Evolutionary conservation across 1,284 basidiomycete genomes (phyloP).

Genomic region (Ustilago hordei): DNA sequence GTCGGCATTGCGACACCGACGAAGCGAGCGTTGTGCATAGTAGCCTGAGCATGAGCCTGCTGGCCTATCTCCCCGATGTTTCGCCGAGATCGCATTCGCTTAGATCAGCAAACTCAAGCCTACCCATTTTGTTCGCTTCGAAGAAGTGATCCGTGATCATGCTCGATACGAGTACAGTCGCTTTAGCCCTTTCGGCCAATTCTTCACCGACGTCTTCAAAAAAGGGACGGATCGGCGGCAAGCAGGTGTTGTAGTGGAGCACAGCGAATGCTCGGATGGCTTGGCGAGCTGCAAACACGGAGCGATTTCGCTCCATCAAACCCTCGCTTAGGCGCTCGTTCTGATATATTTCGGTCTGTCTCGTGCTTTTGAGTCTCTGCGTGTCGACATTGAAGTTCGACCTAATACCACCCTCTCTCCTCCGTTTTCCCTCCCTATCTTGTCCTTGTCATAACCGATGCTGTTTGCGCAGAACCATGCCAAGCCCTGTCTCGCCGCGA

Average conservation of each 20-base stretch:
- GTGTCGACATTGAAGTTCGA: not conserved
- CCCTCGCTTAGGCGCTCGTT: slow-evolving; percentile 34
- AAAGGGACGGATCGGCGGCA: too few relatives aligned
- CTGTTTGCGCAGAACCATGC: slow-evolving; percentile 9
- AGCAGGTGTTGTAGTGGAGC: not conserved
- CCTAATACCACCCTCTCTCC: not conserved
- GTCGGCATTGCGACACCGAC: not conserved
- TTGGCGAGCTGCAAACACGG: slow-evolving; percentile 44
- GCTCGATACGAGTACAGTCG: not conserved
- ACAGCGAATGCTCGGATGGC: not conserved
- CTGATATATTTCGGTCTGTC: slow-evolving; percentile 2
- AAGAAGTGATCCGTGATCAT: not conserved
- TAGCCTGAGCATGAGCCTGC: not conserved
- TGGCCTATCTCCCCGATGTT: slow-evolving; percentile 27
- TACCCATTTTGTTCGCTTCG: not conserved
- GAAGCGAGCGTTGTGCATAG: not conserved
- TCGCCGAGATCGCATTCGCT: slow-evolving; percentile 19
- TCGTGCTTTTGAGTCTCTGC: not conserved
- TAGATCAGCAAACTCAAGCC: not conserved
- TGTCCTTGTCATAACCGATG: not conserved
- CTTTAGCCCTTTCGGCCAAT: not conserved
- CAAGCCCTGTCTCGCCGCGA: slow-evolving; percentile 15
- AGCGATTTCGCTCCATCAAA: slow-evolving; percentile 35
- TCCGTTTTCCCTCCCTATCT: not conserved
- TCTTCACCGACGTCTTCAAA: not conserved